Evolutionary conservation across 352 stramenopile genomes (phyloP), one percentile per base, ranked within the genome.

Genomic region (Pythium rhizo-oryzae): DNA sequence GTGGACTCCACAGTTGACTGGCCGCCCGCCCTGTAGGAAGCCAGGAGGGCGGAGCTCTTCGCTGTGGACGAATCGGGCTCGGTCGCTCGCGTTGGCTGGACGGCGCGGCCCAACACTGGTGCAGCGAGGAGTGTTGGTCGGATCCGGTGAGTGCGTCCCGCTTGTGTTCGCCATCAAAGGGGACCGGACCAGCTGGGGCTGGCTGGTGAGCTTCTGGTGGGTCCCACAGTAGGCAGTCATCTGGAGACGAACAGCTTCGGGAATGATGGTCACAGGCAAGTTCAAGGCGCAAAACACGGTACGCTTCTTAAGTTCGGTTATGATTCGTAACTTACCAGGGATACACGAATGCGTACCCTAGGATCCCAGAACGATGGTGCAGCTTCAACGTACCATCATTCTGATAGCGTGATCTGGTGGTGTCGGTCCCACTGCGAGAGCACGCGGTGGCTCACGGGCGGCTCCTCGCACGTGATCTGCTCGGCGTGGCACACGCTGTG

Each of bases 401-500:
- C 35, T 8, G 35, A 39, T 39, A 41, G 35, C 35, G 35, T n/a
- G 13, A 44, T 11, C 9, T 52, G 18, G 33, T 72, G 43, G 23
- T 53, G 30, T 8, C 58, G 25, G 28, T 73, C 67, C 52, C 52
- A 73, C 9, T 65, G 59, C 2, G 23, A 12, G 9, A 74, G 35
- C 47, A 74, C 47, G 24, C 18, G 25, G 30, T 62, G 54, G 24
- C 51, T 59, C 18, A 67, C 33, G 2, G 39, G 39, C 21, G 60
- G 59, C 7, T 73, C 59, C 21, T 68, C 28, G 16, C 59, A 65
- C 25, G 57, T n/a, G 37, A 69, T 21, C 21, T 54, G 35, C 50
- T 69, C 13, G 24, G 50, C 47, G 33, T 69, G 67, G 54, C 47
- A 46, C 18, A 74, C 55, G 37, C 59, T 53, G 12, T 59, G 35